Evolutionary conservation across 345 rosid genomes (phyloP), one percentile per base, ranked within the genome.

Genomic region (Salix koriyanagi): DNA sequence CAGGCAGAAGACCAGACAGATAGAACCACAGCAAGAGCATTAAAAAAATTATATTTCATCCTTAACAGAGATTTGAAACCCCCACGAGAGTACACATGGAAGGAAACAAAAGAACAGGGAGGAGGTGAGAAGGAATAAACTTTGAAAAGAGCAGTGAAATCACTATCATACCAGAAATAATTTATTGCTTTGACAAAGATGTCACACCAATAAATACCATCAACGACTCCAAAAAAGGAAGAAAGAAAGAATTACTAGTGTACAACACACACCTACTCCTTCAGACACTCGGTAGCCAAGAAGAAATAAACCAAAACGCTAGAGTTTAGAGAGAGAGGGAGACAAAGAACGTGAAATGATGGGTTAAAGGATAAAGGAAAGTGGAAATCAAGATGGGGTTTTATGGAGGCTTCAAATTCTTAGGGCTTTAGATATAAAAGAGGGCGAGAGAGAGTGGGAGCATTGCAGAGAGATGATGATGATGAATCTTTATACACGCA

Each of bases 91-190:
- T 73, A 66, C 74, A 78, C 75, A 67, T 19, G 72, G 78, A 81
- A 69, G 79, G 65, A 79, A 78, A 76, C 87, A 84, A 86, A 70
- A 77, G 86, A 79, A 89, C n/a, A 81, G 74, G 80, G 82, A 86
- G 77, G 18, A 66, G 62, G 41, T 39, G 52, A 83, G 91, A 91
- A 92, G 90, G 97, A 92, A 94, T 91, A 89, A 91, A 90, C 98
- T 85, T 91, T 88, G 94, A 90, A 90, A 93, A 84, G 89, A 85
- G 91, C 86, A 93, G 92, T 89, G 87, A 89, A 90, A 89, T 91
- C 94, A 88, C 90, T 80, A 87, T 90, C 96, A 69, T 67, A 69
- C 83, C 68, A 39, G 23, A 70, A 60, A 85, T 81, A 86, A 86
- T 62, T 76, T 72, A 84, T 77, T 78, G 81, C 73, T 30, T 67